Evolutionary conservation across 1,139 yeast species (phyloP).

Genomic region (Candida frijolesensis): DNA sequence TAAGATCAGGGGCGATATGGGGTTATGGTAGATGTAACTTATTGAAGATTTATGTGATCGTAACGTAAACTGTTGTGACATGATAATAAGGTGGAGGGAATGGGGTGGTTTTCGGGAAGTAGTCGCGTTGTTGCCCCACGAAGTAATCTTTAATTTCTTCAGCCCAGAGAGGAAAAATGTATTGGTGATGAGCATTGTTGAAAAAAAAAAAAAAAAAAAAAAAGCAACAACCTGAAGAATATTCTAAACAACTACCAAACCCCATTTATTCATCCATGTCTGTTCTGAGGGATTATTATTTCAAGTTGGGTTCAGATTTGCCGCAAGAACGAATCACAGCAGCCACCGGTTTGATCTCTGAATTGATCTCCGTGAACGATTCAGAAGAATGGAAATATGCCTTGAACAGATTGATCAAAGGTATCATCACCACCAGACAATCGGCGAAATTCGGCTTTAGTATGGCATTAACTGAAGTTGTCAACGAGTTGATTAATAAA

Average conservation of each 20-base stretch:
- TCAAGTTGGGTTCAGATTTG: conserved; percentile 74
- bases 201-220: conserved; percentile 1
- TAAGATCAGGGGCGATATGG: neutral
- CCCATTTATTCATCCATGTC: neutral
- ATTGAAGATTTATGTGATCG: conserved; percentile 13
- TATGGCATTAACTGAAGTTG: conserved; percentile 80
- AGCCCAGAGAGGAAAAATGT: too few relatives aligned
- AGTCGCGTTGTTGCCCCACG: too few relatives aligned
- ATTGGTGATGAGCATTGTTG: too few relatives aligned
- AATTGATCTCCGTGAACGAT: conserved; percentile 47
- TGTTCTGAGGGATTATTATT: conserved; percentile 76
- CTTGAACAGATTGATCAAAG: conserved; percentile 72
- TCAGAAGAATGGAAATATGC: conserved; percentile 81
- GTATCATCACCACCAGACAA: conserved; percentile 79
- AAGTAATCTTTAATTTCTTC: too few relatives aligned
- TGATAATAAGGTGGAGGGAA: neutral
- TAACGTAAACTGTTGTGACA: conserved; percentile 9
- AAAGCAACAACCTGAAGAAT: neutral
- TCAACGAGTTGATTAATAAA: conserved; percentile 46
- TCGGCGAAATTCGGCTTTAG: conserved; percentile 88
- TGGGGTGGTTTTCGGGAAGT: too few relatives aligned
- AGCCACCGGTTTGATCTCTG: conserved; percentile 67
- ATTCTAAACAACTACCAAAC: neutral
- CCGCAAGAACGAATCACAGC: conserved; percentile 73
- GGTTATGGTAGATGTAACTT: conserved; percentile 6